phyloP scores from a whole-genome alignment of 2,329 filamentous ascomycete genomes.

The Hyphodiscus sp. region DNA sequence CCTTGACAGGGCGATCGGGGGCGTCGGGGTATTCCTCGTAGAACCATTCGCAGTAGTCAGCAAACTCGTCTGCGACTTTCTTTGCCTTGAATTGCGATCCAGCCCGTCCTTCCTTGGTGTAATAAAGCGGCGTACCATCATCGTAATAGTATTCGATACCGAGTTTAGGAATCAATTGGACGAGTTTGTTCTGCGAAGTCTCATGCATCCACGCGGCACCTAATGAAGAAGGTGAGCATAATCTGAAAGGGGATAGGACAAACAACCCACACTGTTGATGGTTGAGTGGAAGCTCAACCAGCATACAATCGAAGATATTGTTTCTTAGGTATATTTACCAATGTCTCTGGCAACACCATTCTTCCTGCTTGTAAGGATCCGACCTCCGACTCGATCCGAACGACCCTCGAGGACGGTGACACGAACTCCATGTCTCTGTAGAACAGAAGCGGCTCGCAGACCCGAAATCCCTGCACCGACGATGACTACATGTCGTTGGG shows the following conservation, averaged over 20 bases:
- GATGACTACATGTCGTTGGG: slow-evolving; percentile 39
- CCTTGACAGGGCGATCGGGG: slow-evolving; percentile 34
- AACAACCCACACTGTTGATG: slow-evolving; percentile 28
- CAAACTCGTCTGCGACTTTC: slow-evolving; percentile 40
- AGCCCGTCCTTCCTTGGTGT: slow-evolving; percentile 35
- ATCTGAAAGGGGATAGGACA: slow-evolving; percentile 21
- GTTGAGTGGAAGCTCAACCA: slow-evolving; percentile 23
- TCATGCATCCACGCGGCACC: slow-evolving; percentile 41
- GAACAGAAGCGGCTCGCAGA: slow-evolving; percentile 46
- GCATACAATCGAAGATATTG: slow-evolving; percentile 28
- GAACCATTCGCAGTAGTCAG: slow-evolving; percentile 36
- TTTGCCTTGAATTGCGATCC: slow-evolving; percentile 40
- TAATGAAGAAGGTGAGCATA: slow-evolving; percentile 23
- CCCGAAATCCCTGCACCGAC: slow-evolving; percentile 53
- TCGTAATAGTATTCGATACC: slow-evolving; percentile 40
- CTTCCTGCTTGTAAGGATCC: slow-evolving; percentile 34
- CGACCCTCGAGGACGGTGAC: slow-evolving; percentile 52
- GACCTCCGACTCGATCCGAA: slow-evolving; percentile 45
- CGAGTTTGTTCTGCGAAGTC: slow-evolving; percentile 38
- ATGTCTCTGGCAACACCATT: slow-evolving; percentile 33
- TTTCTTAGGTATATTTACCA: slow-evolving; percentile 33
- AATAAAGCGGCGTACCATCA: slow-evolving; percentile 36
- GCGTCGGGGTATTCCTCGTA: slow-evolving; percentile 36
- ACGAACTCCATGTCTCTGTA: slow-evolving; percentile 44
- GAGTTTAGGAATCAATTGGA: slow-evolving; percentile 36